Evolutionary conservation across 306 rosid genomes (phyloP), one percentile per base, ranked within the genome.

Genomic region (Rosa multiflora): DNA sequence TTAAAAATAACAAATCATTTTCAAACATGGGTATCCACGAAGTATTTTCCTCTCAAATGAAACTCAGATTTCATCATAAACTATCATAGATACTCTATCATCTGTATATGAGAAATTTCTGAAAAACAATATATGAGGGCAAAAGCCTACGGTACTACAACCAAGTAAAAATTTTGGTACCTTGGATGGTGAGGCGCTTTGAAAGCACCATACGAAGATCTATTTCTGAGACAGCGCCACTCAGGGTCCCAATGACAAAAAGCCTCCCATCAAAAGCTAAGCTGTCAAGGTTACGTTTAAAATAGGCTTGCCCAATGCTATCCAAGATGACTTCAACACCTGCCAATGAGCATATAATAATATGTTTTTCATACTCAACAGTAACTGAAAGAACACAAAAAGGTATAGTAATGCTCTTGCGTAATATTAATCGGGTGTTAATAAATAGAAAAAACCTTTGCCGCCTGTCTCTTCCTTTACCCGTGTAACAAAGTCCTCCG

Each of bases 311-410:
- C 80, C 99, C 99, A 86, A 92, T 62, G 81, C 93, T 83, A 80
- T 95, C 99, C 72, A 95, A 92, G 87, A 92, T 95, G 77, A 95
- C 98, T 88, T 95, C 94, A 56, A 91, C 99, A 75, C 99, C 99
- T 95, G 88, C 76, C 62, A 74, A 75, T 53, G 17, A 15, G 9
- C 62, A 76, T 67, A 72, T 39, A 67, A 78, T 55, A 80, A 18
- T 40, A 35, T 8, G 29, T 66, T 29, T 18, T 46, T 70, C 63
- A 63, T 8, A 46, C 26, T 63, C 26, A 39, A 32, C 14, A 82
- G 21, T 46, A 63, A 23, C 67, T 21, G 72, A 79, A 75, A 63
- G 11, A 70, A 59, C 68, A 12, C 39, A 12, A 4, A 71, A 58
- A 79, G 35, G 80, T 51, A 78, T 29, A 29, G 67, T 42, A 40